Percentiles rank a stretch among this genome's conserved stretches.
Conservation (phyloP, 306 rosid genomes). For the Acacia crassicarpa region DNA sequence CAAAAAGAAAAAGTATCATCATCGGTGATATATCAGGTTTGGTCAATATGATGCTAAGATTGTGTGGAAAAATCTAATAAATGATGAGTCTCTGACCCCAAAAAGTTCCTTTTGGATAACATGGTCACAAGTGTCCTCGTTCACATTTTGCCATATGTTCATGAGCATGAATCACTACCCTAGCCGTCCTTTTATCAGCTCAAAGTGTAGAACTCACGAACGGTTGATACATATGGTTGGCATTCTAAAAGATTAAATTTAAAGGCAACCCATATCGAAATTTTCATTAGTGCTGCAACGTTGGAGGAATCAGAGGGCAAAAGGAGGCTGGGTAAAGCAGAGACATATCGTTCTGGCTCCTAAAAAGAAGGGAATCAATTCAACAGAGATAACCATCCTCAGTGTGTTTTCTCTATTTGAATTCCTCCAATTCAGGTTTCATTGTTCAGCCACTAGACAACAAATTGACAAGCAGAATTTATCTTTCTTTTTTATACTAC, state of each 20-base stretch:
- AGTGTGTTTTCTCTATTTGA: neutral
- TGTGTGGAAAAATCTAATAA: conserved; percentile 19
- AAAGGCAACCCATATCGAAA: conserved; percentile 32
- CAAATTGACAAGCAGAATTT: neutral
- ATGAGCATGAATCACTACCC: conserved; percentile 16
- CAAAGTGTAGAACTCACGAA: neutral
- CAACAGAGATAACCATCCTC: neutral
- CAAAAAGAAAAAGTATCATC: neutral
- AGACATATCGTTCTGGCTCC: conserved; percentile 9
- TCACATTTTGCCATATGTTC: conserved; percentile 28
- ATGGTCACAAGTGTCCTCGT: conserved; percentile 33
- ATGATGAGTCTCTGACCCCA: conserved; percentile 16
- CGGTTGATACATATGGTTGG: neutral
- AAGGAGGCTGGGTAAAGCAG: neutral
- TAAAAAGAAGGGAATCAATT: neutral
- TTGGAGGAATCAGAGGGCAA: conserved; percentile 22
- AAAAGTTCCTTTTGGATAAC: conserved; percentile 14
- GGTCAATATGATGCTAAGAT: conserved; percentile 9
- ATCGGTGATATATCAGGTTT: neutral
- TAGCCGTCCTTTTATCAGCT: conserved; percentile 20
- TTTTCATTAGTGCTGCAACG: conserved; percentile 27
- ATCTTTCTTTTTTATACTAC: neutral
- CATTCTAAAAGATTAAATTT: neutral
- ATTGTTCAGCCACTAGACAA: neutral
- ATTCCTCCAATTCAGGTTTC: neutral